Base-by-base conservation (phyloP, 1,284 basidiomycete species). In the Tylopilus orsonianus region DNA sequence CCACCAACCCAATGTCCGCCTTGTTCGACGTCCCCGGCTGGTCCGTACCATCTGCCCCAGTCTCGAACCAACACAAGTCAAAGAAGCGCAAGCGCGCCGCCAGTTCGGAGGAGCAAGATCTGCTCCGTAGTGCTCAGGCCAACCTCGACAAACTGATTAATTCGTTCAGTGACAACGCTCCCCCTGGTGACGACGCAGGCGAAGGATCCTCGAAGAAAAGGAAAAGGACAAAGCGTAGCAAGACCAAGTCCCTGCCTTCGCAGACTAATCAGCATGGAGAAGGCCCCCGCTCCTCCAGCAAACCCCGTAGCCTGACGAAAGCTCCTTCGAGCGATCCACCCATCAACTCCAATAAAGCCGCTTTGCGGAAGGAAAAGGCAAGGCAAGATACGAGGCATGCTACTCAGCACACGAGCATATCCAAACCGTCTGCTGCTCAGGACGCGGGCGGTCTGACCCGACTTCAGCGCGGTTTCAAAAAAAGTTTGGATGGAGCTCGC, bases 81-180 rank as follows among this genome's bases (percentile, higher is more conserved):
- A 82, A 77, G 61, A 92, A 92, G 60, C 80, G 89, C 42, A 92
- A 87, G 68, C 77, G 82, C 19, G 67, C 77, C 2, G 71, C 77
- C 4, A 62, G 67, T 14, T 61, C 65, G n/a, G 68, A 70, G 46
- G 70, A 72, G 13, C 69, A 71, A 41, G 71, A 74, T 23, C 69
- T 70, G 37, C 60, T 78, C 27, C 71, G 72, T 48, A 58, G 71
- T 13, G 78, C 81, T 10, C 75, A 81, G 55, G 71, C 80, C 60
- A 93, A 92, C 64, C 66, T 94, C 39, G 87, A 93, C 61, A 92
- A 85, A 65, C 73, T 95, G 39, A 78, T 93, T 69, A 75, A 76
- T 49, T 80, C 77, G 57, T 71, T 92, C 40, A 75, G 71, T 47
- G 65, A 60, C 37, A 59, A 55, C 36, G 56, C 56, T 22, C 40